Percentiles rank a stretch among this genome's conserved stretches.
These are phyloP conservation scores for Cladosporium sp. DNA, from an alignment of 2,329 filamentous ascomycete species.

Conservation along the genomic window DNA sequence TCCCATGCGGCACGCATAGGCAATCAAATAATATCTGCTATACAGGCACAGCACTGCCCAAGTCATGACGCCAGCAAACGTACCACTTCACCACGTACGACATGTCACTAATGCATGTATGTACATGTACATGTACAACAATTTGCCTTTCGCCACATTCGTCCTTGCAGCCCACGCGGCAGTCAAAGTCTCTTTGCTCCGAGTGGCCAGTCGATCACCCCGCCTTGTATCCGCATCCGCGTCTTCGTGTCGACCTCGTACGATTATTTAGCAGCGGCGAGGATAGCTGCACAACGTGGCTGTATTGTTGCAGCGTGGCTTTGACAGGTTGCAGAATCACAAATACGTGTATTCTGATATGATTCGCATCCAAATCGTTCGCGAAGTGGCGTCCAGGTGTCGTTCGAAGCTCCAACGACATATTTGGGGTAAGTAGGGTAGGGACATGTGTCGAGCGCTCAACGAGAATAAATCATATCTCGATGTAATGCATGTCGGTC, in stretches of 20 bases:
- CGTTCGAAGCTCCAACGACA: too few species aligned
- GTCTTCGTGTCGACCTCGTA: background rate
- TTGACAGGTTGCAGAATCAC: too few species aligned
- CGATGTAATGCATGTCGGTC: too few species aligned
- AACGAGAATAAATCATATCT: too few species aligned
- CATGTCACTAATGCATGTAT: background rate
- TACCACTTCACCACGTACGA: background rate
- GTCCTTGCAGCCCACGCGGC: slow-evolving; percentile 1
- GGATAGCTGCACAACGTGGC: too few species aligned
- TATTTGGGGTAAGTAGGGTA: too few species aligned
- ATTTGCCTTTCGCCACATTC: background rate
- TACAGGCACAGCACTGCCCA: background rate
- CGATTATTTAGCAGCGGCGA: background rate
- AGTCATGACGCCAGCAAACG: slow-evolving; percentile 7
- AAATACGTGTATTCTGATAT: too few species aligned
- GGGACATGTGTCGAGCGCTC: too few species aligned
- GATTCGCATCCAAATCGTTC: too few species aligned
- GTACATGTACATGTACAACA: background rate
- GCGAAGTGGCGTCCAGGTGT: too few species aligned
- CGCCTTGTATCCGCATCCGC: background rate
- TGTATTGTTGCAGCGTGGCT: too few species aligned
- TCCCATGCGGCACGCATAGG: too few species aligned
- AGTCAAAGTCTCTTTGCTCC: background rate
- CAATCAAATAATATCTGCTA: background rate
- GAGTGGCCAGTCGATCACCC: background rate